Conservation (phyloP, 306 rosid genomes). For the Malus asiatica region DNA sequence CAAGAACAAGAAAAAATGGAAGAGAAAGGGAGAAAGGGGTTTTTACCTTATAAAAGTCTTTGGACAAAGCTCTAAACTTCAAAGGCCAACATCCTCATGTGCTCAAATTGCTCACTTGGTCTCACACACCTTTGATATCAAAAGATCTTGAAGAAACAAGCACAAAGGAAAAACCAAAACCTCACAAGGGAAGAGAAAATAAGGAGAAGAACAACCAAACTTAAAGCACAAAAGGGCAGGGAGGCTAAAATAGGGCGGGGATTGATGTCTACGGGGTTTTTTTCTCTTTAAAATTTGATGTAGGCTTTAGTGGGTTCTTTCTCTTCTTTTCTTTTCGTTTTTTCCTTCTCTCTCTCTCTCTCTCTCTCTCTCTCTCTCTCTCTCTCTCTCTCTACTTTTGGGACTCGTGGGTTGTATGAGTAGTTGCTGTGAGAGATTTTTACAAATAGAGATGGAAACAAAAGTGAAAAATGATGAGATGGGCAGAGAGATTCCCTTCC, state of each 20-base stretch:
- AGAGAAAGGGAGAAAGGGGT: not conserved
- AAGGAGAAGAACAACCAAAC: slow-evolving; percentile 11
- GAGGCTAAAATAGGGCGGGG: slow-evolving; percentile 44
- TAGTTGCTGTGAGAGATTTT: not conserved
- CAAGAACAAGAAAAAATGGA: not conserved
- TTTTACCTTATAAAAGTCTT: too few relatives aligned
- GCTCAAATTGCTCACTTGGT: too few relatives aligned
- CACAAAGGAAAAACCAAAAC: not conserved
- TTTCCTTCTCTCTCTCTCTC: not conserved
- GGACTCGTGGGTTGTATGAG: slow-evolving; percentile 7
- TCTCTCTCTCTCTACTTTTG: not conserved
- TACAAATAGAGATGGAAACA: slow-evolving; percentile 4
- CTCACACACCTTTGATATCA: not conserved
- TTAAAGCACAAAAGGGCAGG: slow-evolving; percentile 23
- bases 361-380: not conserved
- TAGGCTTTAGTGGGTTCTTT: slow-evolving; percentile 47
- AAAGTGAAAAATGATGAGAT: slow-evolving; percentile 8
- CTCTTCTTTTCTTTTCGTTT: not conserved
- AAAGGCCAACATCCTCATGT: too few relatives aligned
- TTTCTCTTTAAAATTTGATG: slow-evolving; percentile 33
- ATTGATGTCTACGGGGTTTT: slow-evolving; percentile 21
- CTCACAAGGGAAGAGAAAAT: slow-evolving; percentile 19
- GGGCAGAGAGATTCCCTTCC: slow-evolving; percentile 38
- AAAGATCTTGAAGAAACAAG: not conserved
- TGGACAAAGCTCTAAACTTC: too few relatives aligned